These are phyloP conservation scores for Trametes coccinea DNA, from an alignment of 768 basidiomycete genomes.

Conservation along the genomic window DNA sequence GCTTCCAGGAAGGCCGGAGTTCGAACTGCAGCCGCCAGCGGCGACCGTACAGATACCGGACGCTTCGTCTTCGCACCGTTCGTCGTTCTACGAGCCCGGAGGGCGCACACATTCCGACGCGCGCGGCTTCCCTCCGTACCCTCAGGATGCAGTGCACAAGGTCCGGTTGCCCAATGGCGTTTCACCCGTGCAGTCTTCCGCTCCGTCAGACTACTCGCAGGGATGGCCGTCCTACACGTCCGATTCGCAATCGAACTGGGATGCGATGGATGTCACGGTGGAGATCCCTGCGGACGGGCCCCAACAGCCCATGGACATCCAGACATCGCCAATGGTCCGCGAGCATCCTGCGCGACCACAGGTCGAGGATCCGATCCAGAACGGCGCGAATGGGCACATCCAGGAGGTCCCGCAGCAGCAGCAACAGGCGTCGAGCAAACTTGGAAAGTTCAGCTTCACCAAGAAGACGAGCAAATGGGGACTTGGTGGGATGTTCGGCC, in stretches of 20 bases:
- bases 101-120: conserved; percentile 10
- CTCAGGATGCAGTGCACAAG: conserved; percentile 29
- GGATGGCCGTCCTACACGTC: conserved; percentile 28
- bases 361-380: conserved; percentile 40
- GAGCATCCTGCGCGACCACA: conserved; percentile 50
- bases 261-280: conserved; percentile 62
- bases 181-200: conserved; percentile 22
- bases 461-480: conserved; percentile 73
- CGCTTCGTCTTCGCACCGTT: conserved; percentile 52
- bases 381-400: conserved; percentile 33
- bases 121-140: conserved; percentile 27
- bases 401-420: conserved; percentile 15
- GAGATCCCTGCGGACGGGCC: conserved; percentile 47
- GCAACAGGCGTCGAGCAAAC: conserved; percentile 43
- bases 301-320: conserved; percentile 50
- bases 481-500: conserved; percentile 64
- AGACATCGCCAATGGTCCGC: conserved; percentile 52
- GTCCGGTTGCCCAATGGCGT: conserved; percentile 12
- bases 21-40: conserved; percentile 41
- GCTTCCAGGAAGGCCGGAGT: conserved; percentile 37
- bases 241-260: conserved; percentile 35
- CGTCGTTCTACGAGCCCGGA: conserved; percentile 47
- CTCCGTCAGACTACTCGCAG: conserved; percentile 24
- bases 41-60: conserved; percentile 46
- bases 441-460: conserved; percentile 59